These are phyloP conservation scores for Sophora flavescens DNA, from an alignment of 306 rosid species.

Conservation along the genomic window DNA sequence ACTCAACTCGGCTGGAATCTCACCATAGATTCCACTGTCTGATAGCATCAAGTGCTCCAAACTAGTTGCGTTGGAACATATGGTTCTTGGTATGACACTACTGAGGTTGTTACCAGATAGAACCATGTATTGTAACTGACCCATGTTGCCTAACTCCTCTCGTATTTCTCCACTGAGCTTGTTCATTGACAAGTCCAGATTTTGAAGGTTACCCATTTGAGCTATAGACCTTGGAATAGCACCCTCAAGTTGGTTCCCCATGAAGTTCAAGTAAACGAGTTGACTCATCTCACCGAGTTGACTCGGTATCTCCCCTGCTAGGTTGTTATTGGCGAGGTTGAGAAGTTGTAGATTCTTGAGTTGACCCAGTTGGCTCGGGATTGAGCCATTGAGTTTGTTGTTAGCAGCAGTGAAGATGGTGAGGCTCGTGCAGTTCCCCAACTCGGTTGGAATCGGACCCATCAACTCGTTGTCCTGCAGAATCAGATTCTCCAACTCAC, in stretches of 20 bases:
- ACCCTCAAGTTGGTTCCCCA: conserved; percentile 81
- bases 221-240: conserved; percentile 64
- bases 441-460: conserved; percentile 81
- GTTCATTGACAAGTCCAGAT: conserved; percentile 80
- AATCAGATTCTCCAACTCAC: conserved; percentile 57
- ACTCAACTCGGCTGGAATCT: conserved; percentile 72
- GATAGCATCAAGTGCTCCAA: conserved; percentile 74
- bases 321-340: conserved; percentile 71
- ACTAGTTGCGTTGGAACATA: conserved; percentile 81
- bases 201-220: conserved; percentile 72
- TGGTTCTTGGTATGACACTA: conserved; percentile 64
- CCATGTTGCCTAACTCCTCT: conserved; percentile 76
- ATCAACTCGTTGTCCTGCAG: conserved; percentile 71
- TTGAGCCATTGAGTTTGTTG: conserved; percentile 72
- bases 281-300: conserved; percentile 70
- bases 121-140: conserved; percentile 64
- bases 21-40: conserved; percentile 63
- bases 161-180: conserved; percentile 76
- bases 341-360: conserved; percentile 68
- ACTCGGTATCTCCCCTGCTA: conserved; percentile 79
- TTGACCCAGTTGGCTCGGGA: conserved; percentile 69
- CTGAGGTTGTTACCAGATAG: conserved; percentile 77
- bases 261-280: conserved; percentile 73
- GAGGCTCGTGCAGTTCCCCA: conserved; percentile 87
- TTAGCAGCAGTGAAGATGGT: conserved; percentile 67